Conservation (phyloP, 169 alveolate genomes). For the Condylostoma magnum region DNA sequence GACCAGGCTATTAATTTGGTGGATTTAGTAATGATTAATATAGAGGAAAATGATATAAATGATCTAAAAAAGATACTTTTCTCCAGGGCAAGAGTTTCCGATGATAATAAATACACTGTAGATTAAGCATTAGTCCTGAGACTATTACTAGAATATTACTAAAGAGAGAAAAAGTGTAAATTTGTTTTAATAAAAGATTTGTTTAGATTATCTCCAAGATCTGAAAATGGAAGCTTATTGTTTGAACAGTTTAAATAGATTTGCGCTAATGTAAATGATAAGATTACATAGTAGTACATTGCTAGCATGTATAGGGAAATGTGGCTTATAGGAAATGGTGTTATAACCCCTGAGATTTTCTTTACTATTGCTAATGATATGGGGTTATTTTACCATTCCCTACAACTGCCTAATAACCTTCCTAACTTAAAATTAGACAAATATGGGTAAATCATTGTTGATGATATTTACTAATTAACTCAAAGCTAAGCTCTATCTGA, state of each 20-base stretch:
- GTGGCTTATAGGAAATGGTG: conserved; percentile 10
- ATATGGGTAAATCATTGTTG: too few species aligned
- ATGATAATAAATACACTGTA: background rate
- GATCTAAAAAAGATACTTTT: background rate
- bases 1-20: conserved; percentile 18
- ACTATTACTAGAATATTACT: conserved; percentile 19
- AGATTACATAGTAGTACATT: background rate
- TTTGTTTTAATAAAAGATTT: background rate
- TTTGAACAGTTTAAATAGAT: background rate
- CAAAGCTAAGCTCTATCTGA: too few species aligned
- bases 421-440: too few species aligned
- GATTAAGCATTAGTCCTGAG: conserved; percentile 11
- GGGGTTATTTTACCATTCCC: background rate
- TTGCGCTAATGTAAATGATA: background rate
- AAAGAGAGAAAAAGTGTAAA: background rate
- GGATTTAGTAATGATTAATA: conserved; percentile 27
- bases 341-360: background rate
- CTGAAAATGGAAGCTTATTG: background rate
- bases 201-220: conserved; percentile 4
- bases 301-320: background rate
- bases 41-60: background rate
- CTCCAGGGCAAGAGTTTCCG: background rate
- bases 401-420: too few species aligned
- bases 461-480: too few species aligned
- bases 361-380: background rate